These are phyloP conservation scores for Cryoendolithus antarcticus DNA, from an alignment of 2,329 filamentous ascomycete genomes.

Conservation along the genomic window DNA sequence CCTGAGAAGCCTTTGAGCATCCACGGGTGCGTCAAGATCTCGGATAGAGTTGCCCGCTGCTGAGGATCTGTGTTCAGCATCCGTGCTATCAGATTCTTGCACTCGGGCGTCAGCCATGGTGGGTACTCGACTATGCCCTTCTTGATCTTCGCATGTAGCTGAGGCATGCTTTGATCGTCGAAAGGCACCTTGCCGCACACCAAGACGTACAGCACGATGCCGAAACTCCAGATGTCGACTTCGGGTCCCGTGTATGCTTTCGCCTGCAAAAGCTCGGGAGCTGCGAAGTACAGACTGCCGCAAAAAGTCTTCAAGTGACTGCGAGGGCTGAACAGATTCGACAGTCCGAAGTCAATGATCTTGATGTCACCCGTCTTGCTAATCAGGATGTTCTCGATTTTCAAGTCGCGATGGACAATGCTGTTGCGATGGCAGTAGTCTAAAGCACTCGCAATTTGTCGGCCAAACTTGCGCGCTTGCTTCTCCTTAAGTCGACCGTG, in stretches of 20 bases:
- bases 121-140: constrained; percentile 94
- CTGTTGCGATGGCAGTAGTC: constrained; percentile 98
- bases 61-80: constrained; percentile 94
- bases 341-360: constrained; percentile 96
- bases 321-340: constrained; percentile 83
- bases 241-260: constrained; percentile 91
- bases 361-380: constrained; percentile 99
- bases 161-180: constrained; percentile 98
- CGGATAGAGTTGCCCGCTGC: constrained; percentile 71
- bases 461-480: constrained; percentile 91
- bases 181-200: constrained; percentile 98
- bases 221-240: constrained; percentile 97
- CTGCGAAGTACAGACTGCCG: constrained; percentile 93
- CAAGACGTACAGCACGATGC: constrained; percentile 91
- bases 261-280: constrained; percentile 85
- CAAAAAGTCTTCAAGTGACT: constrained; percentile 91
- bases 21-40: constrained; percentile 94
- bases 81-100: constrained; percentile 77
- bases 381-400: constrained; percentile 98
- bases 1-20: constrained; percentile 82
- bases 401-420: constrained; percentile 92
- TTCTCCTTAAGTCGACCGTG: constrained; percentile 97
- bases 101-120: constrained; percentile 82
- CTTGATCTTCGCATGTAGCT: constrained; percentile 97
- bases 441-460: constrained; percentile 89